Evolutionary conservation across 352 stramenopile species (phyloP), one percentile per base, ranked within the genome.

Genomic region (Globisporangium middletonii): DNA sequence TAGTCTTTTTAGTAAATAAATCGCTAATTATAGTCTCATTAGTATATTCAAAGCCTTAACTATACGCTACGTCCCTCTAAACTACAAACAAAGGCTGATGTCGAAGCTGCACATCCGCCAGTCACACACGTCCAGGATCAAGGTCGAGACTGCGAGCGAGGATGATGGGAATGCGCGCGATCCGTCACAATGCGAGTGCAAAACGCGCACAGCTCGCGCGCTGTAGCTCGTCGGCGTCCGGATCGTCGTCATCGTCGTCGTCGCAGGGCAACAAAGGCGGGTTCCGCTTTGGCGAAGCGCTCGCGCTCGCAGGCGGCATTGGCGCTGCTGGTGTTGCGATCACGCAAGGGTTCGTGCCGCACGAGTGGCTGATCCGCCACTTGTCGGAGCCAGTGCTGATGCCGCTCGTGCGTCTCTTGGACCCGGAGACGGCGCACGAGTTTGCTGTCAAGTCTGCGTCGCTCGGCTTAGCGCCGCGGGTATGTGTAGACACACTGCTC

Each of bases 391-490:
- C 84, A 0, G 72, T 92, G 62, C 59, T 83, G 30, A 92, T 94
- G 84, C 84, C 84, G n/a, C 55, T 89, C 6, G 65, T 92, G 55
- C 77, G 84, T 15, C 60, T 88, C 33, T 75, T 95, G 30, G 89
- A 97, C 52, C 74, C 87, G 4, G 92, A 97, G 72, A 88, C 71
- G 23, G 86, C 89, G 4, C 92, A 98, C 62, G 69, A 83, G 38
- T 59, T 95, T 35, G 88, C 84, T 30, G 82, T 98, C 59, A 82
- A 89, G 64, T 75, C 75, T 15, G 74, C 87, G 1, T 73, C 86
- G 41, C 71, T 94, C 28, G 86, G 87, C 3, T 62, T 96, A 41
- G 67, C 67, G 18, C 88, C 88, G n/a, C 84, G 78, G 69, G 73
- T 78, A 15, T 19, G 55, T 48, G n/a, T 23, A 23, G 23, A 23